Evolutionary conservation across 306 rosid species (phyloP).

Genomic region (Cicer yamashitae): DNA sequence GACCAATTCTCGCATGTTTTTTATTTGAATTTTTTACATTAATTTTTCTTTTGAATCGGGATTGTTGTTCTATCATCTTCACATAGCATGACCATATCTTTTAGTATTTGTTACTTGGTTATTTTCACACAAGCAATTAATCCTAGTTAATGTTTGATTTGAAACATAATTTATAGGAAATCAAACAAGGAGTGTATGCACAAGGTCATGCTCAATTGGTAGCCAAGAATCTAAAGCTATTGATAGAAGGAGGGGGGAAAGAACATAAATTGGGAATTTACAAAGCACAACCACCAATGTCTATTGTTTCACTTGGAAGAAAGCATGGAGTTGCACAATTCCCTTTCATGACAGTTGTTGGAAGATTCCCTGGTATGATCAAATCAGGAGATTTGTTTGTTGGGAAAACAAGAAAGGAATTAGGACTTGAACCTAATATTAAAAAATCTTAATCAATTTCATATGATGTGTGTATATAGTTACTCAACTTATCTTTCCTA

Average conservation of each 20-base stretch:
- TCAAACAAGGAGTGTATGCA: conserved; percentile 80
- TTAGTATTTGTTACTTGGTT: background rate
- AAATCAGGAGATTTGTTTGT: conserved; percentile 86
- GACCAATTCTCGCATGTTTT: no score
- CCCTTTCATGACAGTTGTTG: conserved; percentile 63
- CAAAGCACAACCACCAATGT: conserved; percentile 54
- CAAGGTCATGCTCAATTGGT: conserved; percentile 71
- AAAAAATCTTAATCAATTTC: conserved; percentile 46
- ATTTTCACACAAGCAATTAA: background rate
- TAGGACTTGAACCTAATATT: conserved; percentile 61
- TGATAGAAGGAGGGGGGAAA: conserved; percentile 58
- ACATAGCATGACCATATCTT: background rate
- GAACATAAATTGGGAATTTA: conserved; percentile 60
- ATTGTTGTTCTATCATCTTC: no score
- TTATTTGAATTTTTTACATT: no score
- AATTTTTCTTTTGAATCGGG: no score
- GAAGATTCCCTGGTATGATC: conserved; percentile 69
- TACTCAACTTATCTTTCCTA: conserved; percentile 3
- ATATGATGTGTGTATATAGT: conserved; percentile 2
- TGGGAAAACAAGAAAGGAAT: conserved; percentile 72
- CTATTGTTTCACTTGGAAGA: conserved; percentile 81
- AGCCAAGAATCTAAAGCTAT: conserved; percentile 71
- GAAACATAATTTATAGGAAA: conserved; percentile 58
- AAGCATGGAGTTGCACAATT: conserved; percentile 73
- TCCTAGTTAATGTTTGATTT: conserved; percentile 20